Conservation (phyloP, 805 yeast species). For the Huiozyma naganishii region DNA sequence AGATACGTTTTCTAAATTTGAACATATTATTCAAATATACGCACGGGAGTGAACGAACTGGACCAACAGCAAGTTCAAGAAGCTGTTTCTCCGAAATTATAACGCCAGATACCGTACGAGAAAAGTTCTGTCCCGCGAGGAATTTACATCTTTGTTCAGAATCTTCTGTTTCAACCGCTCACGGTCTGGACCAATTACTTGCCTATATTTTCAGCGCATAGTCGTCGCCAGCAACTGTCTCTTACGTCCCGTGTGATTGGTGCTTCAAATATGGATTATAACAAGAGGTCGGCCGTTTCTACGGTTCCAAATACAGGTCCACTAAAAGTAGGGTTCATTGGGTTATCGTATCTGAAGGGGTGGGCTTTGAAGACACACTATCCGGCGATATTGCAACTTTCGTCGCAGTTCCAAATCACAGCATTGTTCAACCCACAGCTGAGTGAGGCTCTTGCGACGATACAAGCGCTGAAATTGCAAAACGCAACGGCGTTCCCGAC, state of each 20-base stretch:
- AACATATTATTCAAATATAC: too few relatives aligned
- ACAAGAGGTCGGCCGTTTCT: constrained; percentile 22
- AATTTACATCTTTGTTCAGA: too few relatives aligned
- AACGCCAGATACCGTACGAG: too few relatives aligned
- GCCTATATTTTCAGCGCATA: too few relatives aligned
- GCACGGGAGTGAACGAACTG: too few relatives aligned
- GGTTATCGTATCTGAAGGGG: constrained; percentile 17
- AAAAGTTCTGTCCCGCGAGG: too few relatives aligned
- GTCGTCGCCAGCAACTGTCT: too few relatives aligned
- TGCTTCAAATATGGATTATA: constrained; percentile 12
- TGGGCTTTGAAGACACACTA: constrained; percentile 26
- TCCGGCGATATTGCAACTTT: constrained; percentile 21
- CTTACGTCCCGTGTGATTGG: not conserved
- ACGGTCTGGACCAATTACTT: too few relatives aligned
- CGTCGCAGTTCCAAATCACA: constrained; percentile 22
- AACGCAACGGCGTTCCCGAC: constrained; percentile 21
- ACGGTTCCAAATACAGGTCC: constrained; percentile 24
- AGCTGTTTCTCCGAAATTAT: too few relatives aligned
- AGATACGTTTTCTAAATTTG: too few relatives aligned
- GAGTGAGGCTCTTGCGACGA: constrained; percentile 15
- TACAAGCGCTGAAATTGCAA: constrained; percentile 14
- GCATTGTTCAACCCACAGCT: constrained; percentile 18
- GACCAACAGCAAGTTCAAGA: too few relatives aligned
- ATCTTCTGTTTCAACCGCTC: too few relatives aligned
- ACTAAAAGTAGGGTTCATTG: constrained; percentile 21